Conservation (phyloP, 805 yeast genomes). For the Yarrowia yakushimensis region DNA sequence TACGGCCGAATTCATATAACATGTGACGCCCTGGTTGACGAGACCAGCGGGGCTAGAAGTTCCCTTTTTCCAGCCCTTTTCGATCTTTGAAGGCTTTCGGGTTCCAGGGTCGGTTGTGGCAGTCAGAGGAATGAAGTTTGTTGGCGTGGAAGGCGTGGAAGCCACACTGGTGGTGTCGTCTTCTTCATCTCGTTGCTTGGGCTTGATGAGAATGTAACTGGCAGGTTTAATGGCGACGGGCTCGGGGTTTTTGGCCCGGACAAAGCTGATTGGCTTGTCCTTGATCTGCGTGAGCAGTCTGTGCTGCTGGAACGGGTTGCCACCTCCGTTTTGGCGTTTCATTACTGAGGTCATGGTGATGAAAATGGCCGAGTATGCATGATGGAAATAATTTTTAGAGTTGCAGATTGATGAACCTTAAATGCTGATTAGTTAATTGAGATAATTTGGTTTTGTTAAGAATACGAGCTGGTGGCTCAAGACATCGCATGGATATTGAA, state of each 20-base stretch:
- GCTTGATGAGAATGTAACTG: slow-evolving; percentile 46
- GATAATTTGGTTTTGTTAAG: no score
- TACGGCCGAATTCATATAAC: slow-evolving; percentile 93
- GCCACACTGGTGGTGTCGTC: neutral
- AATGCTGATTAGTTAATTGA: no score
- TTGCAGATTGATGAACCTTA: neutral
- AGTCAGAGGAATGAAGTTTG: neutral
- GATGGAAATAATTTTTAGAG: slow-evolving; percentile 5
- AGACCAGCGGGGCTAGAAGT: slow-evolving; percentile 48
- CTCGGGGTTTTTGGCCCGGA: slow-evolving; percentile 56
- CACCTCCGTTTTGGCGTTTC: slow-evolving; percentile 3
- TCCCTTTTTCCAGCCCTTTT: slow-evolving; percentile 59
- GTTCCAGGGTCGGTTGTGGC: slow-evolving; percentile 55
- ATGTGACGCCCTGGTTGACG: slow-evolving; percentile 89
- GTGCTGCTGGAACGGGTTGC: slow-evolving; percentile 24
- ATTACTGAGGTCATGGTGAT: neutral
- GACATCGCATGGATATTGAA: no score
- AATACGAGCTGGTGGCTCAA: neutral
- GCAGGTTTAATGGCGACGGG: slow-evolving; percentile 46
- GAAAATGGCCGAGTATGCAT: neutral
- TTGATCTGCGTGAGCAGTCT: slow-evolving; percentile 3
- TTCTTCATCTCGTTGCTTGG: neutral
- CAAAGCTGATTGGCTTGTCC: slow-evolving; percentile 43
- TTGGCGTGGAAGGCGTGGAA: neutral
- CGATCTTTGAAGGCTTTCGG: slow-evolving; percentile 52